Percentiles rank a stretch among this genome's conserved stretches.
phyloP scores from a whole-genome alignment of 805 yeast genomes.

The Candida yuanshanica region DNA sequence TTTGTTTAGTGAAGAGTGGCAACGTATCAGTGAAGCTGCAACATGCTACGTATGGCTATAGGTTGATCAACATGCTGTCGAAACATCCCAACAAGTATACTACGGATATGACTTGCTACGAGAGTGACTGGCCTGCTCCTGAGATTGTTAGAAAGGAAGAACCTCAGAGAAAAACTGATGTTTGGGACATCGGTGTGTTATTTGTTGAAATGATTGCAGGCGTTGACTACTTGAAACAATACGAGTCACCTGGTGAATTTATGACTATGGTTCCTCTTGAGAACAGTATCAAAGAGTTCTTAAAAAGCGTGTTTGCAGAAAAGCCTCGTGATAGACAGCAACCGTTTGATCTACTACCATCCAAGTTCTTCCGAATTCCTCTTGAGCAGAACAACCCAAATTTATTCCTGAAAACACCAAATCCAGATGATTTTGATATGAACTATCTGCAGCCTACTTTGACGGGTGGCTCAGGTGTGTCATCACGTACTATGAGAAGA shows the following conservation, averaged over 20 bases:
- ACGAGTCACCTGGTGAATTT: slow-evolving; percentile 59
- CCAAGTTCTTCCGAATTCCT: slow-evolving; percentile 74
- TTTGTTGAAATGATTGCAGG: slow-evolving; percentile 66
- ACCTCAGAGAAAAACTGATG: slow-evolving; percentile 78
- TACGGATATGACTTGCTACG: slow-evolving; percentile 16
- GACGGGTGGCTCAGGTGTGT: slow-evolving; percentile 23
- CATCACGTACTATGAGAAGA: slow-evolving; percentile 26
- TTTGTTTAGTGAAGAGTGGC: slow-evolving; percentile 43
- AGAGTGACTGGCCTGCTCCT: slow-evolving; percentile 69
- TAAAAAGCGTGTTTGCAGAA: slow-evolving; percentile 57
- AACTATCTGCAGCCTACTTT: slow-evolving; percentile 18
- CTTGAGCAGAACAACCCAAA: slow-evolving; percentile 35
- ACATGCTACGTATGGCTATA: slow-evolving; percentile 54
- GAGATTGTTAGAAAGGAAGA: slow-evolving; percentile 44
- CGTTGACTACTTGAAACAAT: slow-evolving; percentile 45
- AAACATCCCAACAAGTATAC: slow-evolving; percentile 31
- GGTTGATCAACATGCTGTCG: slow-evolving; percentile 35
- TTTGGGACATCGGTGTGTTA: slow-evolving; percentile 87
- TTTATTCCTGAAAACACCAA: slow-evolving; percentile 12
- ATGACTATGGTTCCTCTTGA: slow-evolving; percentile 43
- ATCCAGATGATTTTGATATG: slow-evolving; percentile 13
- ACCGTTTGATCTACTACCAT: slow-evolving; percentile 80
- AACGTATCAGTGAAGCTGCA: slow-evolving; percentile 53
- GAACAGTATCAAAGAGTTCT: slow-evolving; percentile 58
- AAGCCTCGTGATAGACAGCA: slow-evolving; percentile 70